phyloP scores from a whole-genome alignment of 2,329 filamentous ascomycete species.

The Fusarium equiseti region DNA sequence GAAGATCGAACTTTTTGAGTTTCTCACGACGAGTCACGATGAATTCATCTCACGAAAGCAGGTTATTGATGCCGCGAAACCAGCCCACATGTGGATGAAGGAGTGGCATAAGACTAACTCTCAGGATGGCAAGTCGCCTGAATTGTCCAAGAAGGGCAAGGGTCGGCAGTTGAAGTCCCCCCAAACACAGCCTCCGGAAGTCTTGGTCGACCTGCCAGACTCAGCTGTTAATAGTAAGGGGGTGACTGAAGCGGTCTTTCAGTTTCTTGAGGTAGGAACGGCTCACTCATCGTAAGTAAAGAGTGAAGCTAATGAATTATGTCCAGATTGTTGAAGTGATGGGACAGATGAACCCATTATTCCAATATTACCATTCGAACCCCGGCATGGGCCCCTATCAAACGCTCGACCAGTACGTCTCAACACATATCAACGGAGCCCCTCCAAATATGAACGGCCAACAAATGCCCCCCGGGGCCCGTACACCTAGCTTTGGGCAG shows the following conservation, averaged over 20 bases:
- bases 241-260: slow-evolving; percentile 70
- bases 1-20: slow-evolving; percentile 87
- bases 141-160: slow-evolving; percentile 77
- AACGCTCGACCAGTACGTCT: slow-evolving; percentile 71
- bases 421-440: slow-evolving; percentile 57
- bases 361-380: slow-evolving; percentile 68
- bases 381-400: slow-evolving; percentile 66
- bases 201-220: slow-evolving; percentile 67
- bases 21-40: slow-evolving; percentile 79
- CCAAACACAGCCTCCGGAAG: slow-evolving; percentile 68
- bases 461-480: slow-evolving; percentile 60
- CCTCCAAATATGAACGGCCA: slow-evolving; percentile 62
- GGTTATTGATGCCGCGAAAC: slow-evolving; percentile 71
- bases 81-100: slow-evolving; percentile 73
- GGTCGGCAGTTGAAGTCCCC: slow-evolving; percentile 70
- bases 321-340: slow-evolving; percentile 73
- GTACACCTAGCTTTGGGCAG: slow-evolving; percentile 67
- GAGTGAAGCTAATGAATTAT: slow-evolving; percentile 40
- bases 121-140: slow-evolving; percentile 70
- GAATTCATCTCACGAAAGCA: slow-evolving; percentile 83
- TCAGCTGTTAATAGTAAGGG: slow-evolving; percentile 70
- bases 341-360: slow-evolving; percentile 74
- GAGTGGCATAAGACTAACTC: slow-evolving; percentile 72
- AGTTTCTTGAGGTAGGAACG: slow-evolving; percentile 71
- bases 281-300: slow-evolving; percentile 35